A percentile compares a stretch with the other conserved stretches of the same genome.
phyloP scores from a whole-genome alignment of 257 asterid species.

The Ocimum tenuiflorum region DNA sequence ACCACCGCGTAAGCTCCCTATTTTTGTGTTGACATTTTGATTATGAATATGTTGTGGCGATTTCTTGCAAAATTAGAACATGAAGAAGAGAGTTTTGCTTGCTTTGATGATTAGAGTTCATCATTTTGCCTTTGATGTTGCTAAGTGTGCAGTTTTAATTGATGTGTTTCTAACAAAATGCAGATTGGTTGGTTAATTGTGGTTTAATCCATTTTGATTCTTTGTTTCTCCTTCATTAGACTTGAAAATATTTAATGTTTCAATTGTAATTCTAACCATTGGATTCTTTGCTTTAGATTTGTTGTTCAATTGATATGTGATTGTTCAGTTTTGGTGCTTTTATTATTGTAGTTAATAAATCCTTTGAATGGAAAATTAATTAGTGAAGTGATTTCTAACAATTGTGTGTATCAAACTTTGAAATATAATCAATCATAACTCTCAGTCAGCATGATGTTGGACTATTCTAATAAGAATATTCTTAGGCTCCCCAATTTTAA shows the following conservation, averaged over 20 bases:
- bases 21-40: background rate
- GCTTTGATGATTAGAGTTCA: conserved; percentile 9
- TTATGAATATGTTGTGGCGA: background rate
- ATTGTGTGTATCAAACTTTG: background rate
- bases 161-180: no score
- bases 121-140: background rate
- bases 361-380: background rate
- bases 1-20: conserved; percentile 78
- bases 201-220: background rate
- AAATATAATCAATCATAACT: background rate
- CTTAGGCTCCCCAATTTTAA: no score
- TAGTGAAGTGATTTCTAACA: background rate
- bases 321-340: background rate
- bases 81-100: background rate
- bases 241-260: no score
- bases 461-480: no score
- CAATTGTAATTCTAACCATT: no score
- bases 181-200: no score
- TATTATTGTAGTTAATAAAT: background rate
- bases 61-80: background rate
- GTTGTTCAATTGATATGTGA: no score
- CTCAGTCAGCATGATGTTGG: no score
- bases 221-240: no score
- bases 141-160: no score
- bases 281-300: background rate